Conservation (phyloP, 805 yeast species). For the Candida palmyrensis region DNA sequence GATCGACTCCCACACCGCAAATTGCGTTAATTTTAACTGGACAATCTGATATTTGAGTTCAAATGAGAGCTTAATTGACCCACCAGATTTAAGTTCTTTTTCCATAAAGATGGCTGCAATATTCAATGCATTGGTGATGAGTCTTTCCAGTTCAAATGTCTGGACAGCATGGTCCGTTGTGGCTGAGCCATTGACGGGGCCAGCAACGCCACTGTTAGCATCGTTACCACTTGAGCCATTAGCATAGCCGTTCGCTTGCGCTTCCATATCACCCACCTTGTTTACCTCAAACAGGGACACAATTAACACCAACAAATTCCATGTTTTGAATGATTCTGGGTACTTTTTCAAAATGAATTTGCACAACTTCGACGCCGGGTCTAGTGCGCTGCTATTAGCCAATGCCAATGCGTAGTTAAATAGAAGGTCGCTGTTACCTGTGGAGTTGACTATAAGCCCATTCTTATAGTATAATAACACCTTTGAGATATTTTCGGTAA, state of each 20-base stretch:
- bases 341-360: constrained; percentile 45
- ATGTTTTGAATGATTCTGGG: constrained; percentile 54
- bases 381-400: constrained; percentile 38
- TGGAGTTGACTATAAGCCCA: constrained; percentile 30
- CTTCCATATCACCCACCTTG: constrained; percentile 6
- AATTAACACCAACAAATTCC: constrained; percentile 66
- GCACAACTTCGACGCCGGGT: constrained; percentile 40
- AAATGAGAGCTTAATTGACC: constrained; percentile 15
- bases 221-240: constrained; percentile 5
- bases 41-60: constrained; percentile 45
- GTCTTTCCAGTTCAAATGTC: constrained; percentile 29
- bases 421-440: constrained; percentile 24
- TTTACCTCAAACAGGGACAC: constrained; percentile 54
- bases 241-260: constrained; percentile 1
- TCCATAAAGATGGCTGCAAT: constrained; percentile 31
- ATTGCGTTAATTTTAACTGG: constrained; percentile 70
- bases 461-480: constrained; percentile 26
- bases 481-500: constrained; percentile 12
- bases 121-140: constrained; percentile 48
- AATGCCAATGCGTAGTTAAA: constrained; percentile 45
- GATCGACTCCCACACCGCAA: constrained; percentile 60
- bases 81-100: constrained; percentile 15
- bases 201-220: not conserved
- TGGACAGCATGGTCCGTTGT: not conserved
- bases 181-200: not conserved